phyloP scores from a whole-genome alignment of 2,329 filamentous ascomycete genomes.

The Colletotrichum gigasporum region DNA sequence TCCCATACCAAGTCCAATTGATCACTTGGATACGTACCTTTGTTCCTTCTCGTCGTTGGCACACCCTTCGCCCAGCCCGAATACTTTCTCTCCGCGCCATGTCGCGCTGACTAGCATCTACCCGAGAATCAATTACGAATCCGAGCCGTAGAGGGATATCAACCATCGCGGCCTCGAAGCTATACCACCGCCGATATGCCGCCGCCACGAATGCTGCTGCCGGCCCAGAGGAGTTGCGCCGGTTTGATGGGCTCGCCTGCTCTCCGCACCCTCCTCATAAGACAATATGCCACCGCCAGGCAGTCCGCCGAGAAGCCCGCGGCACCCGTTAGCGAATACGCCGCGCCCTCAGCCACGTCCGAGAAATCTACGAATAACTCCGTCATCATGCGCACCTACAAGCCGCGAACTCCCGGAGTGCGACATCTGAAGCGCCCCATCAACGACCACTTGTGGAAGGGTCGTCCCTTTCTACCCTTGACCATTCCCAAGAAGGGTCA shows the following conservation, averaged over 20 bases:
- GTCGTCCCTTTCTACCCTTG: slow-evolving; percentile 81
- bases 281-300: slow-evolving; percentile 25
- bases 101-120: slow-evolving; percentile 20
- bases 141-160: not conserved
- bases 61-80: not conserved
- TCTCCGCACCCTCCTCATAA: slow-evolving; percentile 1
- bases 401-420: slow-evolving; percentile 89
- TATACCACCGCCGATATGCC: not conserved
- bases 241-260: slow-evolving; percentile 9
- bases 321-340: slow-evolving; percentile 32
- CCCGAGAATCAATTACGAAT: not conserved
- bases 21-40: not conserved
- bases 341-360: slow-evolving; percentile 30
- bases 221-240: slow-evolving; percentile 12
- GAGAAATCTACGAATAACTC: slow-evolving; percentile 43
- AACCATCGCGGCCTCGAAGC: not conserved
- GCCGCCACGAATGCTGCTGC: not conserved
- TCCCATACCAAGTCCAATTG: not conserved
- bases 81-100: slow-evolving; percentile 6
- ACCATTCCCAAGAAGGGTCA: slow-evolving; percentile 95
- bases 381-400: slow-evolving; percentile 81
- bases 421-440: slow-evolving; percentile 91
- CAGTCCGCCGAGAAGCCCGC: slow-evolving; percentile 29
- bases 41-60: not conserved
- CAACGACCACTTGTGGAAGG: slow-evolving; percentile 98